Evolutionary conservation across 2,329 filamentous ascomycete species (phyloP), one percentile per base, ranked within the genome.

Genomic region (Cercospora sp.): DNA sequence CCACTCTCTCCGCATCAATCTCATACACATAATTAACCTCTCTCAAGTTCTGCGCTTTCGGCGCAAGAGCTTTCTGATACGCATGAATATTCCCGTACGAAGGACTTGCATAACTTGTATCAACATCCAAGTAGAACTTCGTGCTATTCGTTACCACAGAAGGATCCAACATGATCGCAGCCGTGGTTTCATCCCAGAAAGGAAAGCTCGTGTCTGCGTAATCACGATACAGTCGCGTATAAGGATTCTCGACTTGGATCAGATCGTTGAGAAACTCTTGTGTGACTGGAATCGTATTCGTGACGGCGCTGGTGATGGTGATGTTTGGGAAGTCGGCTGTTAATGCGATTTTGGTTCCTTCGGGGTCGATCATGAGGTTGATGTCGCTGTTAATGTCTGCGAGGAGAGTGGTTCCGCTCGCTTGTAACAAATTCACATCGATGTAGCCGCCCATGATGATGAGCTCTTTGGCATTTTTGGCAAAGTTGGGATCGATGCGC

Each of bases 401-500:
- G 4, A 75, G 74, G 26, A 74, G 67, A n/a, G 72, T 70, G 30
- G 70, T 68, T 31, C 75, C 75, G 3, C 74, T 75, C 28, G 68
- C 76, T 76, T 75, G 9, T 1, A 77, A 67, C 12, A 77, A 65
- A 65, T 76, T 75, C 10, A 79, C 75, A 72, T 85, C 83, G 23
- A 85, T 72, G 70, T 83, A 85, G 2, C 83, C 82, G 63, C 84
- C 83, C 83, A 85, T 86, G 62, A 85, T 79, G 28, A 84, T 77
- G 3, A 85, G 75, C 31, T 82, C 81, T 70, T 82, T 83, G 5
- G 82, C 79, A 59, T 82, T 73, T 26, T 77, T 77, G 1, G 83
- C 83, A 71, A 85, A 85, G 10, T 77, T 74, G 3, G 81, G 75
- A 72, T 85, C 82, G 71, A 83, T 75, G 5, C 81, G 79, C 26